Conservation (phyloP, 768 basidiomycete genomes). For the Boletus subparvulus region DNA sequence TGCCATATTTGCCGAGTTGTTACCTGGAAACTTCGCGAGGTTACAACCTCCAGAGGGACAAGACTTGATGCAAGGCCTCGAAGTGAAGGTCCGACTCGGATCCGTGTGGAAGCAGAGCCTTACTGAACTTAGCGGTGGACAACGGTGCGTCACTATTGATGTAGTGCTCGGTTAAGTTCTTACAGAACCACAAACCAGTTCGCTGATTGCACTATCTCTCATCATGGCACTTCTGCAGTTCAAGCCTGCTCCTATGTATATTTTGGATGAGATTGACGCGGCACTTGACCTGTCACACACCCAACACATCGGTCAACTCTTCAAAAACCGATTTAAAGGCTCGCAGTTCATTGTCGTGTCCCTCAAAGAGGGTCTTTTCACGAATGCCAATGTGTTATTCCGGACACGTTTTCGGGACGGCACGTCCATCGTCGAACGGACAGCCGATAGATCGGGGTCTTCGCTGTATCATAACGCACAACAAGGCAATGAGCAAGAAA, state of each 20-base stretch:
- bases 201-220: constrained; percentile 93
- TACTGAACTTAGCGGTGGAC: constrained; percentile 96
- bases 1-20: constrained; percentile 88
- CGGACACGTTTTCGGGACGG: constrained; percentile 91
- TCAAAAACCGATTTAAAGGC: constrained; percentile 95
- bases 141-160: constrained; percentile 58
- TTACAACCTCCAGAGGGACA: constrained; percentile 90
- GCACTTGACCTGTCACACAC: constrained; percentile 95
- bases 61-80: constrained; percentile 92
- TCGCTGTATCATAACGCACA: constrained; percentile 33
- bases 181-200: constrained; percentile 47
- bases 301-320: constrained; percentile 97
- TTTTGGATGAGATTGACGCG: constrained; percentile 98
- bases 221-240: constrained; percentile 99
- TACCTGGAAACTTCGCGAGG: constrained; percentile 96
- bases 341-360: constrained; percentile 98
- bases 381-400: constrained; percentile 96
- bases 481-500: constrained; percentile 11
- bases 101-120: constrained; percentile 97
- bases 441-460: constrained; percentile 62
- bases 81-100: constrained; percentile 95
- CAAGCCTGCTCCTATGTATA: constrained; percentile 99
- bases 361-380: constrained; percentile 95
- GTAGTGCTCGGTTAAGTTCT: neutral
- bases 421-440: constrained; percentile 86